These are phyloP conservation scores for Ogataea nitratoaversa DNA, from an alignment of 805 yeast genomes.

Conservation along the genomic window DNA sequence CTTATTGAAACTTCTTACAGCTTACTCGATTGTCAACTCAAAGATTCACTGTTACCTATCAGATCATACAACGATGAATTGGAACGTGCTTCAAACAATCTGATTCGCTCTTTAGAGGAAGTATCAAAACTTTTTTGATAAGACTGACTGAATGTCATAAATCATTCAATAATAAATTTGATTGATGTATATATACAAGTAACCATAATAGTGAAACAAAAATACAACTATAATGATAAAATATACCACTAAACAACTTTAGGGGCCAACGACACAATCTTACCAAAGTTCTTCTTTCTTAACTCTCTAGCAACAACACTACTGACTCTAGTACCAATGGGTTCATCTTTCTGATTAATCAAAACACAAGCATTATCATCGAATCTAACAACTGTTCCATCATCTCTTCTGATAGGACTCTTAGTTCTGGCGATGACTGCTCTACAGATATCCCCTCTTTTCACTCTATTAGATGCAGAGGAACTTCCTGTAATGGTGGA, in stretches of 20 bases:
- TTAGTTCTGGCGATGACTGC: slow-evolving; percentile 94
- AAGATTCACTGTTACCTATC: not conserved
- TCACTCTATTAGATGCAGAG: slow-evolving; percentile 72
- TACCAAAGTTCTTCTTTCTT: slow-evolving; percentile 75
- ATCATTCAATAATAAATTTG: too few relatives aligned
- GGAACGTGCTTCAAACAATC: not conserved
- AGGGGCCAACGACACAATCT: slow-evolving; percentile 89
- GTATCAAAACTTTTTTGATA: not conserved
- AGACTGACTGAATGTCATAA: too few relatives aligned
- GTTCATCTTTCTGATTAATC: slow-evolving; percentile 84
- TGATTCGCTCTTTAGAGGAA: not conserved
- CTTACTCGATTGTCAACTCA: not conserved
- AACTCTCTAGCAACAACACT: slow-evolving; percentile 90
- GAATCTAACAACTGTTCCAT: slow-evolving; percentile 81
- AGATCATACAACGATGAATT: not conserved
- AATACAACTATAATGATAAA: too few relatives aligned
- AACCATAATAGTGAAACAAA: too few relatives aligned
- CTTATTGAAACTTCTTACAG: not conserved
- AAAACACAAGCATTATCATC: slow-evolving; percentile 98
- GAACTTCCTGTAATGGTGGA: slow-evolving; percentile 62
- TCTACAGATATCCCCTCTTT: slow-evolving; percentile 92
- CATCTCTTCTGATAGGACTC: slow-evolving; percentile 64
- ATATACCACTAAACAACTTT: slow-evolving; percentile 56
- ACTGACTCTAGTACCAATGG: slow-evolving; percentile 88
- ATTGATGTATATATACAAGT: too few relatives aligned